phyloP scores from a whole-genome alignment of 805 yeast species.

The Candida boidinii region DNA sequence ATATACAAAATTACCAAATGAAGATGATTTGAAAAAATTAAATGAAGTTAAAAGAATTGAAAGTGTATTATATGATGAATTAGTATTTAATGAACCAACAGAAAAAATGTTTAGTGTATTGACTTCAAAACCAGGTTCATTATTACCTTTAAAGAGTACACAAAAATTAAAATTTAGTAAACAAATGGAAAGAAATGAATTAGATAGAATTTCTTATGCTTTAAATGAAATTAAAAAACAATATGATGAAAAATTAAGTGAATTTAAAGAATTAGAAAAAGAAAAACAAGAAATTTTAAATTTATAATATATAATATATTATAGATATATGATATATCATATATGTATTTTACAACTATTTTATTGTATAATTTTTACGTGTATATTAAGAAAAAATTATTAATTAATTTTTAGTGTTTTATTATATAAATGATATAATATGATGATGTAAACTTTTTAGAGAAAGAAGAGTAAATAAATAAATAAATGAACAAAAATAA shows the following conservation, averaged over 20 bases:
- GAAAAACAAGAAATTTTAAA: slow-evolving; percentile 18
- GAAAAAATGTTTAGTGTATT: slow-evolving; percentile 76
- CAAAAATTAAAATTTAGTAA: slow-evolving; percentile 21
- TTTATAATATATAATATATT: not conserved
- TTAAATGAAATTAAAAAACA: slow-evolving; percentile 19
- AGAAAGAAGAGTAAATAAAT: too few species aligned
- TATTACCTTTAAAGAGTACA: slow-evolving; percentile 27
- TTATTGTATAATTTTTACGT: too few species aligned
- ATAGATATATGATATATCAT: too few species aligned
- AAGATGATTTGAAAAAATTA: not conserved
- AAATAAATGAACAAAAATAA: too few species aligned
- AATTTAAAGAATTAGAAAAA: slow-evolving; percentile 20
- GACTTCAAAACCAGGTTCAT: slow-evolving; percentile 57
- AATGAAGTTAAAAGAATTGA: slow-evolving; percentile 37
- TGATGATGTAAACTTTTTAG: too few species aligned
- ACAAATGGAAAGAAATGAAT: slow-evolving; percentile 58
- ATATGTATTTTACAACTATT: too few species aligned
- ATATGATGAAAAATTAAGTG: slow-evolving; percentile 14
- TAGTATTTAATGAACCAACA: slow-evolving; percentile 93
- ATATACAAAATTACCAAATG: not conserved
- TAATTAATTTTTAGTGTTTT: too few species aligned
- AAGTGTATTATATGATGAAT: slow-evolving; percentile 71
- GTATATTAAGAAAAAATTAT: too few species aligned
- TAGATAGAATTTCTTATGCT: slow-evolving; percentile 41
- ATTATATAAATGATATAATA: too few species aligned